These are phyloP conservation scores for Hortaea sp. DNA, from an alignment of 2,329 filamentous ascomycete genomes.

Conservation along the genomic window DNA sequence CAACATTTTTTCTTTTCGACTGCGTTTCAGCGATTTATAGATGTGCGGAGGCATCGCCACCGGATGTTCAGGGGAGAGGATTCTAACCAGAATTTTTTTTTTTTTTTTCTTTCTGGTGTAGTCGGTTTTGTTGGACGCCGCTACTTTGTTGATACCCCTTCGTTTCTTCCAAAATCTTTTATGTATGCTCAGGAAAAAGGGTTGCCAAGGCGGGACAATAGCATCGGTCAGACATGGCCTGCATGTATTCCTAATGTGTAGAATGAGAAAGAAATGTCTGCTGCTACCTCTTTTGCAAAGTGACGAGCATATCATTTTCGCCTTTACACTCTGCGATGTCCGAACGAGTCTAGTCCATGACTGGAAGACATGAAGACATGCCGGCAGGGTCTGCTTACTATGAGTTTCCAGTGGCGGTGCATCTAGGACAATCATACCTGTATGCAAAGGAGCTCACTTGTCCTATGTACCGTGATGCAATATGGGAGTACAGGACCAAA, in stretches of 20 bases:
- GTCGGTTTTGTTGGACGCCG: neutral
- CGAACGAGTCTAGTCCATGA: too few relatives aligned
- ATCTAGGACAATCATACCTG: too few relatives aligned
- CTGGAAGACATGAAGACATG: too few relatives aligned
- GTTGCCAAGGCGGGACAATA: neutral
- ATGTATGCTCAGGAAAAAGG: constrained; percentile 1
- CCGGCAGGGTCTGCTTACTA: too few relatives aligned
- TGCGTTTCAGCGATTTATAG: neutral
- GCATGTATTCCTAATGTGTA: constrained; percentile 11
- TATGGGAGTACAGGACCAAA: constrained; percentile 1
- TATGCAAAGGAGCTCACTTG: too few relatives aligned
- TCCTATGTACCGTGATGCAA: neutral
- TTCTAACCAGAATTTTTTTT: too few relatives aligned
- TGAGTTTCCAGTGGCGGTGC: too few relatives aligned
- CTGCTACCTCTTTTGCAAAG: too few relatives aligned
- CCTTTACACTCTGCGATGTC: too few relatives aligned
- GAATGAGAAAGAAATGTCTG: neutral
- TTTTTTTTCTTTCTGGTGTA: neutral
- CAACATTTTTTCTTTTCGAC: neutral
- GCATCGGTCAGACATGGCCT: neutral
- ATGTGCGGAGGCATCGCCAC: too few relatives aligned
- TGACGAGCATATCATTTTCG: too few relatives aligned
- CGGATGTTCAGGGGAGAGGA: neutral
- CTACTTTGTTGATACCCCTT: constrained; percentile 9
- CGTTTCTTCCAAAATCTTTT: neutral